These are phyloP conservation scores for Phytophthora macrochlamydospora DNA, from an alignment of 352 stramenopile genomes.

Conservation along the genomic window DNA sequence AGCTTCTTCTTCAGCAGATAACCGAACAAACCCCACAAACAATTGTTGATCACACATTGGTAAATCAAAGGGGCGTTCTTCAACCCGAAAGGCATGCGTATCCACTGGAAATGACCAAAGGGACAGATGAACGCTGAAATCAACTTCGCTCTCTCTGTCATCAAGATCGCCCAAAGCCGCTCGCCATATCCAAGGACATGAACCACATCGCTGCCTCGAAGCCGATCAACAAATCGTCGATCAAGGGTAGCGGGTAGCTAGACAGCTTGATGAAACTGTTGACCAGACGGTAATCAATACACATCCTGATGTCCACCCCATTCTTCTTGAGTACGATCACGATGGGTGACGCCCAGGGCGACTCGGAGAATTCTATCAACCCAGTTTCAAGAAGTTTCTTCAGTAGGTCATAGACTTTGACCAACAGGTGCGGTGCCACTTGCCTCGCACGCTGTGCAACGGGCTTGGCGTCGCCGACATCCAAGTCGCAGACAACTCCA, in stretches of 20 bases:
- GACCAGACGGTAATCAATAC: conserved; percentile 7
- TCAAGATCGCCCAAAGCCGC: neutral
- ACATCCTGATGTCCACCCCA: conserved; percentile 6
- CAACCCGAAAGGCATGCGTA: conserved; percentile 9
- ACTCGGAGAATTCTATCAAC: neutral
- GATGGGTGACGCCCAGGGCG: no score
- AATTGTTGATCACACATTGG: conserved; percentile 16
- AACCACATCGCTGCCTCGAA: neutral
- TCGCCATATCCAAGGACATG: neutral
- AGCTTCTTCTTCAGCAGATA: neutral
- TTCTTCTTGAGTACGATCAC: neutral
- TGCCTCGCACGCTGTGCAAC: neutral
- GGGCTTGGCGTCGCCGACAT: no score
- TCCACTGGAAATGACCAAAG: conserved; percentile 25
- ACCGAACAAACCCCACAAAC: conserved; percentile 1
- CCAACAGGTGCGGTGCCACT: neutral
- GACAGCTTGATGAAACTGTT: conserved; percentile 5
- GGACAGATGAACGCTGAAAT: conserved; percentile 27
- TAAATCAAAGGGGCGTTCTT: conserved; percentile 8
- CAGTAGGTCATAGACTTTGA: neutral
- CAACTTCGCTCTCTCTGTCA: neutral
- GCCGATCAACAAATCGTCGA: conserved; percentile 8
- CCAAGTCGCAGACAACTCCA: no score
- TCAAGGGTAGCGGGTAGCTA: conserved; percentile 5
- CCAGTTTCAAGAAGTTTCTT: conserved; percentile 1